Base-by-base conservation (phyloP, 192 early-diverging fungal species). In the Coemansia sp. region DNA sequence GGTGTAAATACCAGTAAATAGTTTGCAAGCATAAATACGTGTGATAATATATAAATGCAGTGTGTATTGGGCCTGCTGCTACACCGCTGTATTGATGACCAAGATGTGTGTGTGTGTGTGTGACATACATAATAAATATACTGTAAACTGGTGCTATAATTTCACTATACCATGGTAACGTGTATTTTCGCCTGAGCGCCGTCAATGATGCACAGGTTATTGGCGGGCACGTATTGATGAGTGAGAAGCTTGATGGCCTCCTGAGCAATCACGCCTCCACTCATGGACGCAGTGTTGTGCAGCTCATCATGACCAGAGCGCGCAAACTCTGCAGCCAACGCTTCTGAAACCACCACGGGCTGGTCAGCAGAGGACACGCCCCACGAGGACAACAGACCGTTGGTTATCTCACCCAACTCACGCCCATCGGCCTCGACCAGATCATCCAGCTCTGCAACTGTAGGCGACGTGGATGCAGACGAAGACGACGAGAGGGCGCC, bases 241-340 rank as follows among this genome's bases (percentile, higher is more conserved):
- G 96, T 99, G 30, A 97, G 82, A 33, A 99, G 61, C 78, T 99
- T 99, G 78, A 97, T 95, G 22, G 84, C 72, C 65, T 99, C 96
- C 55, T 99, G 96, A 10, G 91, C 80, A 15, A 86, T 88, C 26
- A 99, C 74, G 18, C 94, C 96, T 33, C 94, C 96, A 49, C 86
- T 77, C 14, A 96, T 58, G 6, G 91, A 84, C 0, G 92, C 87
- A 33, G 93, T 83, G 60, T 86, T 90, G 58, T 90, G 90, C 10
- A 94, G 79, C 51, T 95, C 85, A 24, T 80, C 63, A 23, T 74
- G 79, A 8, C 89, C 92, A 19, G 86, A 85, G 37, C 85, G 80
- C 36, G 57, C 64, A 59, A 75, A 56, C 55, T 75, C 72, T 6
- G 55, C 43, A 9, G 47, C 60, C 51, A 67, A 22, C n/a, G 34